Evolutionary conservation across 2,329 filamentous ascomycete genomes (phyloP).

Genomic region (Coniella vitis): DNA sequence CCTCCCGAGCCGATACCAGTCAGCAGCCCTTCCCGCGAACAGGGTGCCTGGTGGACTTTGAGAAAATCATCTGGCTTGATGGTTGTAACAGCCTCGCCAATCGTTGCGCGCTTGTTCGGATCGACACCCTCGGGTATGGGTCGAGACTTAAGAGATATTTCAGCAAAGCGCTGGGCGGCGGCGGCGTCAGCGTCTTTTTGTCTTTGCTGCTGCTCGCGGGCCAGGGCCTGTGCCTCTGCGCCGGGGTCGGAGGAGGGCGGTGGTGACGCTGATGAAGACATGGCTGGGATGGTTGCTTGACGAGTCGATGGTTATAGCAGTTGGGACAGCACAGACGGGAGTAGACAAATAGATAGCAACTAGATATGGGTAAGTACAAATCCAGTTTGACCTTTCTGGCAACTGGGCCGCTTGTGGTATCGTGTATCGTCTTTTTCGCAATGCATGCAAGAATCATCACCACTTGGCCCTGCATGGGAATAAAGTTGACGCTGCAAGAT

Average conservation of each 20-base stretch:
- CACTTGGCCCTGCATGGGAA: slow-evolving; percentile 1
- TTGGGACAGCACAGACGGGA: too few species aligned
- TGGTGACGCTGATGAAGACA: slow-evolving; percentile 2
- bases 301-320: too few species aligned
- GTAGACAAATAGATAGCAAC: too few species aligned
- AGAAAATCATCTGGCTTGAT: slow-evolving; percentile 64
- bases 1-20: slow-evolving; percentile 78
- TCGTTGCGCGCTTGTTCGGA: slow-evolving; percentile 24
- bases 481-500: slow-evolving; percentile 1
- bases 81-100: slow-evolving; percentile 59
- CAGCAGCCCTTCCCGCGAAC: slow-evolving; percentile 74
- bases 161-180: slow-evolving; percentile 15
- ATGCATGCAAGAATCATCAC: too few species aligned
- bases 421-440: too few species aligned
- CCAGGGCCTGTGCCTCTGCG: background rate
- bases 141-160: slow-evolving; percentile 16
- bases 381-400: too few species aligned
- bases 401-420: too few species aligned
- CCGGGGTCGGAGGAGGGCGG: background rate
- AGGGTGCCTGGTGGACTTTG: slow-evolving; percentile 71
- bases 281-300: too few species aligned
- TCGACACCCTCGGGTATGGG: slow-evolving; percentile 14
- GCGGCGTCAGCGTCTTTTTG: slow-evolving; percentile 7
- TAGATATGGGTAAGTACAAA: too few species aligned
- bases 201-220: background rate